Evolutionary conservation across 805 yeast species (phyloP).

Genomic region (Maudiozyma bulderi): DNA sequence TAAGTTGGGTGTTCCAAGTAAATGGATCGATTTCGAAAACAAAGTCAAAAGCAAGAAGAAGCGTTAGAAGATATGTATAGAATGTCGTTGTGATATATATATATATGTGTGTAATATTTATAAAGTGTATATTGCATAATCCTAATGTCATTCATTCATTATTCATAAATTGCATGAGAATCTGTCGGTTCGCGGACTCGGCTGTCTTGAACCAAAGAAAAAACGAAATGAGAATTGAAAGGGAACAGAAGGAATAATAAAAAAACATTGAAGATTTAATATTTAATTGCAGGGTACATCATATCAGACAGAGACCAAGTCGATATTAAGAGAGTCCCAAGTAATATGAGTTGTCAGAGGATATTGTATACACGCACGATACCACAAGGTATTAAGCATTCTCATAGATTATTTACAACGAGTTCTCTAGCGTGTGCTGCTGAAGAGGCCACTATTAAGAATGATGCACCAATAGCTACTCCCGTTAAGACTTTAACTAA

Average conservation of each 20-base stretch:
- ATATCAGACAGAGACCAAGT: too few species aligned
- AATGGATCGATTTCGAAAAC: conserved; percentile 59
- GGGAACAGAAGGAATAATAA: too few species aligned
- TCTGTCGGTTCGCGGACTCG: too few species aligned
- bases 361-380: neutral
- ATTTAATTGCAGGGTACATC: too few species aligned
- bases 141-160: neutral
- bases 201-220: too few species aligned
- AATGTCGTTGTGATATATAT: neutral
- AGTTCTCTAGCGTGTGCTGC: neutral
- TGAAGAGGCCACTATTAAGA: neutral
- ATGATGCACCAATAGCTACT: neutral
- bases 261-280: too few species aligned
- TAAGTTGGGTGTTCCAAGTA: conserved; percentile 52
- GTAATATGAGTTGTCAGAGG: too few species aligned
- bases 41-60: conserved; percentile 48
- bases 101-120: neutral
- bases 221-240: too few species aligned
- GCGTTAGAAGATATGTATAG: conserved; percentile 9
- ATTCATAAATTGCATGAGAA: neutral
- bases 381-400: neutral
- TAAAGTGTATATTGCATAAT: neutral
- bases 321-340: too few species aligned
- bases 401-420: neutral
- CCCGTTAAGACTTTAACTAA: conserved; percentile 15